A percentile compares a stretch with the other conserved stretches of the same genome.
phyloP scores from a whole-genome alignment of 2,329 filamentous ascomycete species.

The Sphaerulina vaccinii region DNA sequence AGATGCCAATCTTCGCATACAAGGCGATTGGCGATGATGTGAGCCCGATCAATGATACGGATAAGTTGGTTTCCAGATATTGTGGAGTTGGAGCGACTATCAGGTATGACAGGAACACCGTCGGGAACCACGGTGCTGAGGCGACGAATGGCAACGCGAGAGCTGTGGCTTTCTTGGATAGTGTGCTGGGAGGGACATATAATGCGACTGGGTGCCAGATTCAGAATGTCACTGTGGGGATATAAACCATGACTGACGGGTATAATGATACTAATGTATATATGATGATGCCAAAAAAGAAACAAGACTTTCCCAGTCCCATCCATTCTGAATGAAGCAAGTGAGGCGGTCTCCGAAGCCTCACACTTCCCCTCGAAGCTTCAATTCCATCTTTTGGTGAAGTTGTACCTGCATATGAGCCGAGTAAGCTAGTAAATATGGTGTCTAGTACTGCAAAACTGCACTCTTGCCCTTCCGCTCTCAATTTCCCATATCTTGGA shows the following conservation, averaged over 20 bases:
- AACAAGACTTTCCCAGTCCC: background rate
- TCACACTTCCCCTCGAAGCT: background rate
- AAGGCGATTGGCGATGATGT: conserved; percentile 52
- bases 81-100: conserved; percentile 46
- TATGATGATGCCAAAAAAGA: background rate
- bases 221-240: conserved; percentile 27
- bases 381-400: background rate
- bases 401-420: conserved; percentile 4
- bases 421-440: background rate
- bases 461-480: too few relatives aligned
- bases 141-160: conserved; percentile 36
- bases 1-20: conserved; percentile 52
- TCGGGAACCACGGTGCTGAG: conserved; percentile 45
- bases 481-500: too few relatives aligned
- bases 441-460: background rate
- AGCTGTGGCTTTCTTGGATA: conserved; percentile 33
- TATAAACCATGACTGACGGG: background rate
- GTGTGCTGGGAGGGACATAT: conserved; percentile 28
- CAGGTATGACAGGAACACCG: conserved; percentile 46
- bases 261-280: background rate
- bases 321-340: background rate
- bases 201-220: conserved; percentile 31
- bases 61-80: conserved; percentile 44
- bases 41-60: conserved; percentile 45
- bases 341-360: conserved; percentile 6